A percentile compares a stretch with the other conserved stretches of the same genome.
Conservation (phyloP, 2,329 filamentous ascomycete genomes). For the Xylariaceae sp. region DNA sequence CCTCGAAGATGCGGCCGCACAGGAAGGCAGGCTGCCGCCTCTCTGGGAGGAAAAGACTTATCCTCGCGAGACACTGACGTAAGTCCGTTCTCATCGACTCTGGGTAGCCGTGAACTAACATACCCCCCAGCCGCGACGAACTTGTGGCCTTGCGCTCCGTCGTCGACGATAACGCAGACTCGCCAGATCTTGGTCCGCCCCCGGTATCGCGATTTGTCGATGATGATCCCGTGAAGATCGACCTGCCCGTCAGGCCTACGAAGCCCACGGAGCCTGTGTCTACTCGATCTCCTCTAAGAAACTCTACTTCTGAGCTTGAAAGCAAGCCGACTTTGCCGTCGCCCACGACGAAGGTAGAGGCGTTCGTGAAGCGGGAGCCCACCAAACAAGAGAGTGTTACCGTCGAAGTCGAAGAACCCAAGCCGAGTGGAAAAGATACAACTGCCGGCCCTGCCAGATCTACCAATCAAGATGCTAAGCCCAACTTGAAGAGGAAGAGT, state of each 20-base stretch:
- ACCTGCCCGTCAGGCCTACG: constrained; percentile 32
- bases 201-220: constrained; percentile 53
- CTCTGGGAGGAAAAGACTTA: constrained; percentile 65
- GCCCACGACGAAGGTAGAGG: constrained; percentile 1
- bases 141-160: constrained; percentile 51
- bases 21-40: constrained; percentile 53
- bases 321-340: neutral
- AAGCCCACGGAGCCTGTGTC: constrained; percentile 1
- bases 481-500: constrained; percentile 51
- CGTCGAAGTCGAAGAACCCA: neutral
- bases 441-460: neutral
- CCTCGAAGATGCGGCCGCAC: constrained; percentile 39
- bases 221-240: constrained; percentile 45
- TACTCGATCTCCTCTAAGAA: no score
- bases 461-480: constrained; percentile 27
- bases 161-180: constrained; percentile 45
- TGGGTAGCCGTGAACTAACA: constrained; percentile 15
- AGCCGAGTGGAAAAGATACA: neutral
- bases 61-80: constrained; percentile 63
- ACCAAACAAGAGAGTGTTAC: constrained; percentile 1
- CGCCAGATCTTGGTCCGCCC: constrained; percentile 61
- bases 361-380: constrained; percentile 1
- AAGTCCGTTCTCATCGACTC: constrained; percentile 3
- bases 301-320: neutral
- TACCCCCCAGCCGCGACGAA: constrained; percentile 44